Conservation (phyloP, 2,329 filamentous ascomycete species). For the Aspergillus sp. region DNA sequence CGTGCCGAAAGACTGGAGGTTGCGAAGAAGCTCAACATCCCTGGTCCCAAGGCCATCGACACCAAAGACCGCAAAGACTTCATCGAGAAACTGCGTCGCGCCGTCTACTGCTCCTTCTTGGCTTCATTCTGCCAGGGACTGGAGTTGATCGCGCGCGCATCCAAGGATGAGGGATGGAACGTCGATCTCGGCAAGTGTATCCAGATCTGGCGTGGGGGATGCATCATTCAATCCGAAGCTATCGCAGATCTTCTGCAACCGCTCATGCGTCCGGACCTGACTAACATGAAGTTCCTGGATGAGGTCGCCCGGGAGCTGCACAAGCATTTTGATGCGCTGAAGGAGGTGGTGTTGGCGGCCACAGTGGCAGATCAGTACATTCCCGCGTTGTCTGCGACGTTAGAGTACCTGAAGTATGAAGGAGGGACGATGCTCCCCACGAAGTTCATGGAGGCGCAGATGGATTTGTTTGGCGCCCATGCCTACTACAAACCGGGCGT, state of each 20-base stretch:
- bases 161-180: conserved; percentile 61
- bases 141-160: conserved; percentile 62
- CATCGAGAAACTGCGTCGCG: conserved; percentile 60
- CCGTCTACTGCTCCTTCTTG: conserved; percentile 64
- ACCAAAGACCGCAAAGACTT: conserved; percentile 46
- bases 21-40: conserved; percentile 50
- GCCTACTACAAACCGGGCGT: conserved; percentile 58
- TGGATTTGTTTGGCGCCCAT: conserved; percentile 71
- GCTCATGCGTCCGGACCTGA: conserved; percentile 28
- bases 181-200: conserved; percentile 44
- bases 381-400: conserved; percentile 60
- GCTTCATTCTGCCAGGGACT: conserved; percentile 67
- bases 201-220: conserved; percentile 68
- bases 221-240: conserved; percentile 69
- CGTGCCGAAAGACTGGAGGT: conserved; percentile 57
- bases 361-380: conserved; percentile 61
- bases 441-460: conserved; percentile 68
- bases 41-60: conserved; percentile 40
- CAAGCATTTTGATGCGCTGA: conserved; percentile 53
- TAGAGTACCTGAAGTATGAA: conserved; percentile 69
- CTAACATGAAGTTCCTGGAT: conserved; percentile 44
- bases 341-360: conserved; percentile 57
- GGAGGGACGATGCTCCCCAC: conserved; percentile 63
- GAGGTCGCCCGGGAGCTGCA: conserved; percentile 57
- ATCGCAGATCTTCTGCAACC: conserved; percentile 61